phyloP scores from a whole-genome alignment of 345 rosid genomes.

The Melaleuca alternifolia region DNA sequence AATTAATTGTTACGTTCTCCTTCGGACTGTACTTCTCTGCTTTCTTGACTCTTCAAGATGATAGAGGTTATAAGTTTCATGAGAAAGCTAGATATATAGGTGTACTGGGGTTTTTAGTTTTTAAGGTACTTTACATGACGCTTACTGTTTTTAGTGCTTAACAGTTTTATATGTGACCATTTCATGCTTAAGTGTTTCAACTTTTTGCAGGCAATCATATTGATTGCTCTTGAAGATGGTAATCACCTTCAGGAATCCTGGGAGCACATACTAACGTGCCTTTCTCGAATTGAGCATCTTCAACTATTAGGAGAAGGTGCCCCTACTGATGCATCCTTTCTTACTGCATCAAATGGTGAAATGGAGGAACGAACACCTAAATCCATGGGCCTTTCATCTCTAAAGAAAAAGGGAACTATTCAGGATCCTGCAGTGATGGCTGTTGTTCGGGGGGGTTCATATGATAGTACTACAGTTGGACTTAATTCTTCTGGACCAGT shows the following conservation, averaged over 20 bases:
- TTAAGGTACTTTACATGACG: not conserved
- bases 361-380: constrained; percentile 53
- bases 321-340: constrained; percentile 79
- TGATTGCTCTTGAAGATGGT: constrained; percentile 95
- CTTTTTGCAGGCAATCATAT: constrained; percentile 67
- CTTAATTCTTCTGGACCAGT: constrained; percentile 54
- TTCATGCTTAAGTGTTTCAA: not conserved
- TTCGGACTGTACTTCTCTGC: not conserved
- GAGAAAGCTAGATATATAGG: not conserved
- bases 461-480: constrained; percentile 71
- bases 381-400: constrained; percentile 45
- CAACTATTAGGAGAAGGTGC: constrained; percentile 96
- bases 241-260: constrained; percentile 88
- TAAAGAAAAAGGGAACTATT: constrained; percentile 80
- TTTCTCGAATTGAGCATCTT: constrained; percentile 92
- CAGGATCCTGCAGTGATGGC: constrained; percentile 95
- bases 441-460: constrained; percentile 94
- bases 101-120: not conserved
- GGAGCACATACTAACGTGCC: constrained; percentile 95
- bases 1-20: not conserved
- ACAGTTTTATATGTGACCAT: not conserved
- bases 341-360: constrained; percentile 55
- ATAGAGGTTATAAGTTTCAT: not conserved
- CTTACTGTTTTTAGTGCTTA: not conserved
- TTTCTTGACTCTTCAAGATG: not conserved